Evolutionary conservation across 768 basidiomycete genomes (phyloP), one percentile per base, ranked within the genome.

Genomic region (Hypsizygus marmoreus): DNA sequence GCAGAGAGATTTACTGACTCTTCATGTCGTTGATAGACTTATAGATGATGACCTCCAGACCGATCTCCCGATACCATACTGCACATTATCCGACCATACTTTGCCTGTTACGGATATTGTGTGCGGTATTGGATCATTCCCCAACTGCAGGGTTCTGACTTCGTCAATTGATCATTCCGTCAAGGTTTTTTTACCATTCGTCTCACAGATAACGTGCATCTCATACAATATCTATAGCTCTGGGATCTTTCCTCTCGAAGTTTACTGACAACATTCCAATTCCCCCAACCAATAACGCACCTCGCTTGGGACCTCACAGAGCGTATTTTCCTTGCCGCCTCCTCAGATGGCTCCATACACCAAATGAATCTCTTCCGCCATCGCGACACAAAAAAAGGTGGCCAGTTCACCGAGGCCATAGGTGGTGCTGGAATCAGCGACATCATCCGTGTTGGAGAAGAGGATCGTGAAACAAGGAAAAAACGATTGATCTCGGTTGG

Each of bases 161-260:
- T 81, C 88, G 3, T 91, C 91, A 0, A 61, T 88, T 37, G 97
- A 98, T 63, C 90, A 92, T 50, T 89, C 91, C 20, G 90, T 92
- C 62, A 98, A 98, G 75, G 92, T 91, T 52, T 45, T 67, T 46
- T 13, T 24, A 4, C 42, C 33, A 40, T 23, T 41, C 29, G 23
- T 26, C 22, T 34, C 23, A 25, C 40, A 13, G 24, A 41, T 24
- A 22, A 40, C 9, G 53, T 50, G 31, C 43, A 37, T 43, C 44
- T 50, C 40, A 33, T 45, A 38, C 47, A 28, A 33, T 48, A 22
- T 40, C 29, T 16, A 10, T 58, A 91, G 91, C 64, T 92, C 24
- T 93, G 91, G 91, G 89, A 91, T 65, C 66, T 89, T 14, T 72
- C 86, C 11, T 82, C 90, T 0, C 77, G 78, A 39, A 73, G 84